phyloP scores from a whole-genome alignment of 1,139 yeast species.

The Kodamaea sp. region DNA sequence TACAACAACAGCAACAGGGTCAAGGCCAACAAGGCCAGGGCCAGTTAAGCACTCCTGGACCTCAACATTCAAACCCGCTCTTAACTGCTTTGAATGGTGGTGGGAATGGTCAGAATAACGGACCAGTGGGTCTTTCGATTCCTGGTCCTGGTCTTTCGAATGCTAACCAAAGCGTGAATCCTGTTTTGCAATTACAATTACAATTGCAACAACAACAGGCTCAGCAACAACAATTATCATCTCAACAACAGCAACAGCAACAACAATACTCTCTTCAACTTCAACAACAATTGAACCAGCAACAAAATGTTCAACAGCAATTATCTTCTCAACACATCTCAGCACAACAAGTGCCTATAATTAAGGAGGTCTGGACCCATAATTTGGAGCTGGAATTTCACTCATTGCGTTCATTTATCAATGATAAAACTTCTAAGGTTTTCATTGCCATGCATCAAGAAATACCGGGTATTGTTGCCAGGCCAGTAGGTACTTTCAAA shows the following conservation, averaged over 20 bases:
- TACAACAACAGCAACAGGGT: slow-evolving; percentile 27
- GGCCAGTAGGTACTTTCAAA: slow-evolving; percentile 95
- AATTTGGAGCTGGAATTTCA: slow-evolving; percentile 82
- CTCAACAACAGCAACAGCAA: slow-evolving; percentile 18
- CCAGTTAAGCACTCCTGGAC: slow-evolving; percentile 21
- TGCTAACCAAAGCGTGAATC: slow-evolving; percentile 23
- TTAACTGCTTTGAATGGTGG: slow-evolving; percentile 38
- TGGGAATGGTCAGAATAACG: slow-evolving; percentile 13
- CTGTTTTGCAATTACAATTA: slow-evolving; percentile 31
- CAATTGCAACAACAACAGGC: slow-evolving; percentile 26
- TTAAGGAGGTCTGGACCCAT: slow-evolving; percentile 78
- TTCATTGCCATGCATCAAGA: slow-evolving; percentile 82
- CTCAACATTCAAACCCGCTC: slow-evolving; percentile 31
- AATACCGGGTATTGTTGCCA: slow-evolving; percentile 92
- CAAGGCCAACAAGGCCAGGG: slow-evolving; percentile 20
- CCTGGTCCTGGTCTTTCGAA: slow-evolving; percentile 6
- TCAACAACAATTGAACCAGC: slow-evolving; percentile 11
- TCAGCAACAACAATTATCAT: slow-evolving; percentile 14
- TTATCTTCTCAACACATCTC: slow-evolving; percentile 15
- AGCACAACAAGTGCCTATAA: slow-evolving; percentile 32
- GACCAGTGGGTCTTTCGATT: slow-evolving; percentile 5
- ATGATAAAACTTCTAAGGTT: slow-evolving; percentile 54
- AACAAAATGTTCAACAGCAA: slow-evolving; percentile 19
- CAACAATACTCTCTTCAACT: slow-evolving; percentile 12
- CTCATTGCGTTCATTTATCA: slow-evolving; percentile 62